Base-by-base conservation (phyloP, 495 filamentous ascomycete genomes). In the Lepidopterella palustris region DNA sequence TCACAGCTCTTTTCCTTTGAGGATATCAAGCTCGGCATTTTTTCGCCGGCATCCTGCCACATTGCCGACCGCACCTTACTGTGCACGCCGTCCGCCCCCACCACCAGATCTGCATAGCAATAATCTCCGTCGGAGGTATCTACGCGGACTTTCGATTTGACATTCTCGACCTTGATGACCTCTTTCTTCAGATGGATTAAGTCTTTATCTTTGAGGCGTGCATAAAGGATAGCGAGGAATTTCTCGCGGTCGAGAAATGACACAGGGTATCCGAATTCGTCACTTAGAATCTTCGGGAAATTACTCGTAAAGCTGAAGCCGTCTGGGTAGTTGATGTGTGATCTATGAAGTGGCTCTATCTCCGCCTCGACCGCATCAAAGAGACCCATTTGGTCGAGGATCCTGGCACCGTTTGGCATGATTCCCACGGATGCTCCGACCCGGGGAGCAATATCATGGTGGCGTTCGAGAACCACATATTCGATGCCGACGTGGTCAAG, bases 21-120 rank as follows among this genome's bases (percentile, higher is more conserved):
- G 18, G 52, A 5, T 4, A 45, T 8, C 3, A 10, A 4, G n/a
- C 29, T 27, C 32, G 24, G 52, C 2, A 10, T 13, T 55, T 45
- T 21, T 55, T 48, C 54, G 21, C 51, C 39, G 11, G 54, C 54
- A 1, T 18, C 15, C 21, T 24, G 11, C 54, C 54, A 57, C 54
- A 57, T 57, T 25, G n/a, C 29, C 18, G 53, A 10, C 18, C 54
- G 2, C 1, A 57, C 40, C 4, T 57, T 11, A 35, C 54, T 57
- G 24, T 48, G 39, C 11, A 57, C 32, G 21, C 54, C 54, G n/a
- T 57, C 54, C 11, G 54, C 39, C 10, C 54, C 54, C n/a, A 57
- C 24, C 13, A 57, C 32, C 20, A 57, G 21, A 26, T 45, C 31
- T 54, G 39, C 54, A 10, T 11, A 11, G 9, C 51, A 45, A 2